phyloP scores from a whole-genome alignment of 352 stramenopile genomes.

The Phytophthora gonapodyides region DNA sequence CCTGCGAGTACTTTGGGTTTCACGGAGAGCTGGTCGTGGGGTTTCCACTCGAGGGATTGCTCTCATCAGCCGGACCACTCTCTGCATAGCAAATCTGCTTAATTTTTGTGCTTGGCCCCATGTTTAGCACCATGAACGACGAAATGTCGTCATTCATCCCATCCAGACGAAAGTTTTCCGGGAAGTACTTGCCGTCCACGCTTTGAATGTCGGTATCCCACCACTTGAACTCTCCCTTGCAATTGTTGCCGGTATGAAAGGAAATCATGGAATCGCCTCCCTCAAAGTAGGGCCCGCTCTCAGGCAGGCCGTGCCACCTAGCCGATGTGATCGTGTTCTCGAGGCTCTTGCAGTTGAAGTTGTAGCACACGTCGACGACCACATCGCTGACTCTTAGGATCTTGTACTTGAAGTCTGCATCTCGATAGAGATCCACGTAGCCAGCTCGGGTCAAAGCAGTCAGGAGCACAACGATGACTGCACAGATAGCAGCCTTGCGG shows the following conservation, averaged over 20 bases:
- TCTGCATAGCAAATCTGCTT: too few species aligned
- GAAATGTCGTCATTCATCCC: conserved; percentile 25
- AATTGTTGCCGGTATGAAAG: conserved; percentile 13
- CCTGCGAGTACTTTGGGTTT: too few species aligned
- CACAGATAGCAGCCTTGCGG: too few species aligned
- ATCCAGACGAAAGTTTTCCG: conserved; percentile 11
- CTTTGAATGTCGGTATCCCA: conserved; percentile 17
- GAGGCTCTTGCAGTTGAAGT: conserved; percentile 8
- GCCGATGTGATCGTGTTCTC: conserved; percentile 18
- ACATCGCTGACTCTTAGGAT: conserved; percentile 14
- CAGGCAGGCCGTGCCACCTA: conserved; percentile 19
- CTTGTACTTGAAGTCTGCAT: conserved; percentile 14
- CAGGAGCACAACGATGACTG: not conserved
- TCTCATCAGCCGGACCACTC: too few species aligned
- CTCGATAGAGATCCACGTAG: conserved; percentile 15
- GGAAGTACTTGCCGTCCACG: conserved; percentile 15
- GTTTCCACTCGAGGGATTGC: too few species aligned
- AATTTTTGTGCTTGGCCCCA: not conserved
- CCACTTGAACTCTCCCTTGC: not conserved
- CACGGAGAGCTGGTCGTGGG: too few species aligned
- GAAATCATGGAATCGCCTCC: conserved; percentile 5
- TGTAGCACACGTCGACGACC: conserved; percentile 13
- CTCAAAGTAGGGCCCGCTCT: conserved; percentile 6
- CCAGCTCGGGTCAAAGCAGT: not conserved
- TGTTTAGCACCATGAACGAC: conserved; percentile 13